phyloP scores from a whole-genome alignment of 805 yeast species.

The Wickerhamiella alocasiicola region DNA sequence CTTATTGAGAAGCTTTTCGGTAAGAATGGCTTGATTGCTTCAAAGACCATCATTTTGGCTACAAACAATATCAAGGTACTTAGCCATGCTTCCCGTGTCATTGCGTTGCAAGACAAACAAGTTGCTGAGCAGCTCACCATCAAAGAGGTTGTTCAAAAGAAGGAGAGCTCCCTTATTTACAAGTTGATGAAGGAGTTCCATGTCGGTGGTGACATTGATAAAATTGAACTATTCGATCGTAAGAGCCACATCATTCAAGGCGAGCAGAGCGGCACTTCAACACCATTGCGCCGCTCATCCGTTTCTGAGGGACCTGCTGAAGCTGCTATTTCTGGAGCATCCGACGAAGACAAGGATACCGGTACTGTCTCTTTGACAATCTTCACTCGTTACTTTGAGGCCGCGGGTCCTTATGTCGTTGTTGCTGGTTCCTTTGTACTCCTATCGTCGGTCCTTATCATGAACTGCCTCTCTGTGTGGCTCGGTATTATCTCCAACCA shows the following conservation, averaged over 20 bases:
- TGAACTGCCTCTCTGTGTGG: conserved; percentile 17
- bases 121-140: conserved; percentile 45
- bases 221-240: conserved; percentile 53
- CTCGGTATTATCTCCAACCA: conserved; percentile 21
- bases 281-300: conserved; percentile 11
- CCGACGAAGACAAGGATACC: conserved; percentile 22
- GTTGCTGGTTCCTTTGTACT: conserved; percentile 28
- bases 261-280: conserved; percentile 27
- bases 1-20: conserved; percentile 66
- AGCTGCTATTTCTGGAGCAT: conserved; percentile 20
- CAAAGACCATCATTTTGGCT: conserved; percentile 64
- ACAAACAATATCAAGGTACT: conserved; percentile 72
- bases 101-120: conserved; percentile 41
- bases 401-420: conserved; percentile 29
- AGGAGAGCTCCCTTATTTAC: conserved; percentile 15
- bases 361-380: conserved; percentile 17
- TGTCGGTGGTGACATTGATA: conserved; percentile 64
- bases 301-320: conserved; percentile 9
- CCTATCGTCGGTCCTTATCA: conserved; percentile 24
- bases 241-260: conserved; percentile 53
- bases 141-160: conserved; percentile 36
- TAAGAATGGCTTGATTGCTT: conserved; percentile 53
- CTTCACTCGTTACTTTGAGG: conserved; percentile 20
- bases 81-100: conserved; percentile 54
- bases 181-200: conserved; percentile 36